Evolutionary conservation across 805 yeast genomes (phyloP), one percentile per base, ranked within the genome.

Genomic region (Danielia reshetovae): DNA sequence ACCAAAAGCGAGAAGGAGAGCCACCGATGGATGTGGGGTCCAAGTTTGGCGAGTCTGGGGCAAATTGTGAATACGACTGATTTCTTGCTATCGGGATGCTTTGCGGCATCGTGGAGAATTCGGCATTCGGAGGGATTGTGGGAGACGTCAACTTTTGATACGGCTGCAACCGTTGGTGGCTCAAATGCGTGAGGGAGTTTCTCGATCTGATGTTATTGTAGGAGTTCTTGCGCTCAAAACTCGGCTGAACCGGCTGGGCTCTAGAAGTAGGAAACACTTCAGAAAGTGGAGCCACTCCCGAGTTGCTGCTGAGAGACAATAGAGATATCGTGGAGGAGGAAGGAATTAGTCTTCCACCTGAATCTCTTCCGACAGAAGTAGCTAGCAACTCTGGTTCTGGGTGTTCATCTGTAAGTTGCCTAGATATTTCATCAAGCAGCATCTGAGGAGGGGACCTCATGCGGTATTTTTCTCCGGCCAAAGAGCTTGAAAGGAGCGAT

Each of bases 1-100:
- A 54, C 67, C 75, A 70, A 41, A 75, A 74, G 31, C 74, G 53
- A 4, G 79, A 73, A 1, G 81, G 81, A 0, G 79, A 73, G 5
- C 75, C 77, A 2, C 73, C 71, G 11, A 75, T 31, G 4, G 78
- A 72, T 0, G 70, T 65, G 2, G 81, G 79, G 28, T 60, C 69
- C 34, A 76, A 55, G 34, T 62, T 61, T 0, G 81, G 81, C 1
- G 79, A 73, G 34, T 71, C 78, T 0, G 81, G 79, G 8, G 56
- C 49, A 3, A 38, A 34, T 15, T 33, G 30, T 26, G 34, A 14
- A 22, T 29, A 24, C 38, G 33, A 34, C 31, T 21, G 40, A 34
- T 42, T 38, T 30, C 42, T 39, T 9, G 27, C 39, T 27, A 54
- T 50, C 5, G 70, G 68, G 14, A 62, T 61, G 37, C 52, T 50